Evolutionary conservation across 1,139 yeast genomes (phyloP).

Genomic region (Taphrina flavorubra): DNA sequence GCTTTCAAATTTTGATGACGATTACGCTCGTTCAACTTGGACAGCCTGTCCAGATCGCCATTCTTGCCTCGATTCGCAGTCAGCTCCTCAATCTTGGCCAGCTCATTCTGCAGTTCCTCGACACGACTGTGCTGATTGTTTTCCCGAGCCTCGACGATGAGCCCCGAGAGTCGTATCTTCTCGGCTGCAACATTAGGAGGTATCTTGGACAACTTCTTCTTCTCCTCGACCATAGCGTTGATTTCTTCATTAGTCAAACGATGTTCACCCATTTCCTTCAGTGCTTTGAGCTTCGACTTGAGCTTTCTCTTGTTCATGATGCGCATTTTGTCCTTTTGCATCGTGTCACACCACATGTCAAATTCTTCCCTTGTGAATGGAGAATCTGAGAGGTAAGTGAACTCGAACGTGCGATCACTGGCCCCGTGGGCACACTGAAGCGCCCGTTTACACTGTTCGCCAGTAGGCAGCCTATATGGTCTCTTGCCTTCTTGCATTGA

Average conservation of each 20-base stretch:
- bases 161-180: slow-evolving; percentile 74
- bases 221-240: slow-evolving; percentile 76
- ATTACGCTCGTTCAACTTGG: slow-evolving; percentile 78
- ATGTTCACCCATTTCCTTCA: slow-evolving; percentile 66
- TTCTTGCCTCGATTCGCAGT: slow-evolving; percentile 38
- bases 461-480: slow-evolving; percentile 45
- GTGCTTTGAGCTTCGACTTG: slow-evolving; percentile 67
- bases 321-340: slow-evolving; percentile 64
- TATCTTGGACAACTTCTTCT: slow-evolving; percentile 62
- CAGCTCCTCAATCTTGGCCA: slow-evolving; percentile 51
- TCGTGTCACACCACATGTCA: slow-evolving; percentile 66
- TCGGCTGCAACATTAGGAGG: slow-evolving; percentile 82
- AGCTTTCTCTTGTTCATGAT: slow-evolving; percentile 71
- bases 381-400: slow-evolving; percentile 56
- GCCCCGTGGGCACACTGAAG: slow-evolving; percentile 66
- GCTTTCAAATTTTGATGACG: slow-evolving; percentile 77
- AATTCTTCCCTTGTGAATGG: slow-evolving; percentile 62
- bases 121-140: slow-evolving; percentile 62
- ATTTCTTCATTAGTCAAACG: slow-evolving; percentile 77
- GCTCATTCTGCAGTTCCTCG: slow-evolving; percentile 61
- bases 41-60: slow-evolving; percentile 54
- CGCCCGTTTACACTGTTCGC: slow-evolving; percentile 39
- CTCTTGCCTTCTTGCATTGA: slow-evolving; percentile 64
- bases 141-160: slow-evolving; percentile 76
- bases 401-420: slow-evolving; percentile 72